Base-by-base conservation (phyloP, 345 rosid species). In the Conringia planisiliqua region DNA sequence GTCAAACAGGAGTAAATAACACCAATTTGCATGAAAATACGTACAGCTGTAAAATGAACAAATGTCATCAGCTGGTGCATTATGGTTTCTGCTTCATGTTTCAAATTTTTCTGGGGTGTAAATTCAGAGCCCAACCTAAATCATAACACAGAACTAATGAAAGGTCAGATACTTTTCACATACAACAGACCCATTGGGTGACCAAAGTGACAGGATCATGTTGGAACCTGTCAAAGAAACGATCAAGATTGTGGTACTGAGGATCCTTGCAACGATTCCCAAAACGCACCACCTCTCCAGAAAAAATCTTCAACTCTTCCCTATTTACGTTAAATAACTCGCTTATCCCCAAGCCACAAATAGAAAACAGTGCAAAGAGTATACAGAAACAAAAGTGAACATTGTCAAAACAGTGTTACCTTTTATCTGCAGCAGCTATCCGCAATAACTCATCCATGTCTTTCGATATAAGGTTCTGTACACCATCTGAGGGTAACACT, bases 231-330 rank as follows among this genome's bases (percentile, higher is more conserved):
- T 88, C 97, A 73, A 95, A 92, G 74, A 88, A 92, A 29, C 99
- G 97, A 39, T 92, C 92, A 77, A 92, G 81, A 79, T 89, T 88
- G 87, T 95, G 99, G 93, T 91, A 95, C 55, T 95, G 99, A 73
- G 97, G 99, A 86, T 95, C 99, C 83, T 92, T 92, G 78, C 97
- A 95, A 75, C 90, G 97, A 78, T 92, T 95, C 62, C 99, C 99
- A 70, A 95, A 95, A 48, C 99, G 97, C 43, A 92, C 96, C 79
- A 95, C 99, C 79, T 95, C 99, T 75, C 97, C 84, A 10, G 97
- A 84, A 70, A 95, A 95, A 42, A 95, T 80, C 82, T 82, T 92
- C 64, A 92, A 79, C 72, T 90, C 99, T 73, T 92, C 99, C 81
- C 99, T 95, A 86, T 56, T 50, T 64, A 75, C 70, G n/a, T 77